Conservation (phyloP, 148 eudicot species). For the Rhododendron kiyosumense region DNA sequence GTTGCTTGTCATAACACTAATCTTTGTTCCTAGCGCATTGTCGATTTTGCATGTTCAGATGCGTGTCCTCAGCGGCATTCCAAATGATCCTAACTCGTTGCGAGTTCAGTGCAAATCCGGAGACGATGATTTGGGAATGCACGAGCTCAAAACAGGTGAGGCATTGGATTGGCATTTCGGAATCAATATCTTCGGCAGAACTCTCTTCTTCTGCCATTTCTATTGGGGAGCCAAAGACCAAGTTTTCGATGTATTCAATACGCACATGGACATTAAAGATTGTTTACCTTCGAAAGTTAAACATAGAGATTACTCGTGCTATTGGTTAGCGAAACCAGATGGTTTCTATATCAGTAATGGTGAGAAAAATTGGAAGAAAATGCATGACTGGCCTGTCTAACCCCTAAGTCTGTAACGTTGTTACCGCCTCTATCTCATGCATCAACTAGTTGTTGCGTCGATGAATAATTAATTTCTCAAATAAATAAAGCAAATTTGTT, state of each 20-base stretch:
- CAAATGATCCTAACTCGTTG: neutral
- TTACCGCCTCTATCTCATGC: too few species aligned
- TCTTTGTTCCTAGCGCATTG: neutral
- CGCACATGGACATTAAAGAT: neutral
- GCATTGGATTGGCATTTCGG: neutral
- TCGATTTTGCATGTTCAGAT: neutral
- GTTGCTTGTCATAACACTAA: neutral
- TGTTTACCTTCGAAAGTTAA: neutral
- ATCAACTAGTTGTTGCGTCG: too few species aligned
- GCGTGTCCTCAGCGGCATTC: neutral
- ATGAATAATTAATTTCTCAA: too few species aligned
- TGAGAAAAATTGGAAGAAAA: neutral
- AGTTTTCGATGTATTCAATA: neutral
- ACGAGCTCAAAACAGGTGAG: neutral
- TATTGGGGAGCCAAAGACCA: neutral
- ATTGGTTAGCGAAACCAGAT: neutral
- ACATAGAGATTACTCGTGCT: neutral
- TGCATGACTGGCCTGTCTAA: neutral
- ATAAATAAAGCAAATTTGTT: too few species aligned
- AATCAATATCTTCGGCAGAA: neutral
- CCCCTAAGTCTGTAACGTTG: too few species aligned
- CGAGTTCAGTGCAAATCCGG: neutral
- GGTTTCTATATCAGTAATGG: neutral
- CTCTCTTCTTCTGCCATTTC: neutral
- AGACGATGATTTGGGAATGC: neutral